Conservation (phyloP, 1,284 basidiomycete genomes). For the Fomitiporia mediterranea region DNA sequence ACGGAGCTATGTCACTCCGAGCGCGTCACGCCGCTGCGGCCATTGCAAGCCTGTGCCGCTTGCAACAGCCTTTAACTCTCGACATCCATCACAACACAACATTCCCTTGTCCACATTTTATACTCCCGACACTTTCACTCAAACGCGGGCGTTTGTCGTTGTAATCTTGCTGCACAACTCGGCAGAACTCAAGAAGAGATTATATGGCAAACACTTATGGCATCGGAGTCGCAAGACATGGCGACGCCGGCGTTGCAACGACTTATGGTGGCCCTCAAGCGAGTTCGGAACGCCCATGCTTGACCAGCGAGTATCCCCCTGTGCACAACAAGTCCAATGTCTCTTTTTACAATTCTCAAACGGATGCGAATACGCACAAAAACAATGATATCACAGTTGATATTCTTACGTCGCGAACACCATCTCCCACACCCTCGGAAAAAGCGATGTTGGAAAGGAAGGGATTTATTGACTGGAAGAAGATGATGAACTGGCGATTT, state of each 20-base stretch:
- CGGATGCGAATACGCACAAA: constrained; percentile 4
- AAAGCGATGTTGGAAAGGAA: constrained; percentile 31
- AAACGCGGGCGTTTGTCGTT: constrained; percentile 17
- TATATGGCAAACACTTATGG: constrained; percentile 13
- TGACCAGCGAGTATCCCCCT: constrained; percentile 16
- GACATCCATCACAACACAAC: too few species aligned
- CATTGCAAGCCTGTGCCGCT: not conserved
- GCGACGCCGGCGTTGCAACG: not conserved
- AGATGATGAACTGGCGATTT: constrained; percentile 39
- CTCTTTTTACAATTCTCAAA: constrained; percentile 12
- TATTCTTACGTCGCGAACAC: constrained; percentile 33
- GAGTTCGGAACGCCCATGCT: not conserved
- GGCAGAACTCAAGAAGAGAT: not conserved
- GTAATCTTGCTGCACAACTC: not conserved
- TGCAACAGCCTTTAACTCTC: not conserved
- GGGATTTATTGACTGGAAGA: constrained; percentile 42
- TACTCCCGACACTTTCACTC: not conserved
- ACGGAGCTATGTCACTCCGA: not conserved
- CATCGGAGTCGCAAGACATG: constrained; percentile 5
- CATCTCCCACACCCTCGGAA: constrained; percentile 40
- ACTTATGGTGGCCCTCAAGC: constrained; percentile 7
- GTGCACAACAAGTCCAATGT: constrained; percentile 13
- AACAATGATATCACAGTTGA: constrained; percentile 25
- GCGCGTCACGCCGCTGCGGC: not conserved
- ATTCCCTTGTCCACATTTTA: too few species aligned